phyloP scores from a whole-genome alignment of 495 filamentous ascomycete species.

The Aspergillus cavernicola region DNA sequence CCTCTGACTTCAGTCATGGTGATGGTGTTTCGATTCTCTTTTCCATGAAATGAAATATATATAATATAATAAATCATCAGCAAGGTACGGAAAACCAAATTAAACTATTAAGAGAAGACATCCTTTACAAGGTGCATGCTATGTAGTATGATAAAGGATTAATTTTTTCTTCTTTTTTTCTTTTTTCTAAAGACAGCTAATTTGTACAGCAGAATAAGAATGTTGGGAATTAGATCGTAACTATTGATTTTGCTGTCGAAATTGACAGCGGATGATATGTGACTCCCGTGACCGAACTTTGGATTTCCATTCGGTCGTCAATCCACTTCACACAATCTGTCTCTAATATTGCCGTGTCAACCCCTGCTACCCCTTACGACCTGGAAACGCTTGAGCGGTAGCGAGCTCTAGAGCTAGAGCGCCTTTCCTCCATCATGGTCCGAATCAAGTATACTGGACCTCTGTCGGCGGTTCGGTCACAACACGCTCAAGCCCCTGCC shows the following conservation, averaged over 20 bases:
- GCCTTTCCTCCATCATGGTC: slow-evolving; percentile 16
- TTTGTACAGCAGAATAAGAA: too few species aligned
- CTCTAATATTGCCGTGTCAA: background rate
- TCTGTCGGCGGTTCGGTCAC: slow-evolving; percentile 17
- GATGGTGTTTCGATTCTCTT: too few species aligned
- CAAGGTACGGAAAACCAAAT: background rate
- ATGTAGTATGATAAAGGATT: too few species aligned
- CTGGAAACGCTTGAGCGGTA: background rate
- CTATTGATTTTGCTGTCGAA: too few species aligned
- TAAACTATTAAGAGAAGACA: too few species aligned
- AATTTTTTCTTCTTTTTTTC: too few species aligned
- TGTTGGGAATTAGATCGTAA: too few species aligned
- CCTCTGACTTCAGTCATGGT: too few species aligned
- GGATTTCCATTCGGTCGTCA: slow-evolving; percentile 7
- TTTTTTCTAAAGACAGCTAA: too few species aligned
- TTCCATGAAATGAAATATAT: too few species aligned
- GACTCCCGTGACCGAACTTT: slow-evolving; percentile 16
- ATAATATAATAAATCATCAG: too few species aligned
- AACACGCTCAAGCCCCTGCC: slow-evolving; percentile 6
- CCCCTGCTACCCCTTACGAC: background rate
- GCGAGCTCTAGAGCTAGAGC: background rate
- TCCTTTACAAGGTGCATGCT: too few species aligned
- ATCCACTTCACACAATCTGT: background rate
- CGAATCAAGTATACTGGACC: slow-evolving; percentile 26
- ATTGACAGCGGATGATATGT: background rate